Conservation (phyloP, 116 monocot genomes). For the Cymodocea nodosa region DNA sequence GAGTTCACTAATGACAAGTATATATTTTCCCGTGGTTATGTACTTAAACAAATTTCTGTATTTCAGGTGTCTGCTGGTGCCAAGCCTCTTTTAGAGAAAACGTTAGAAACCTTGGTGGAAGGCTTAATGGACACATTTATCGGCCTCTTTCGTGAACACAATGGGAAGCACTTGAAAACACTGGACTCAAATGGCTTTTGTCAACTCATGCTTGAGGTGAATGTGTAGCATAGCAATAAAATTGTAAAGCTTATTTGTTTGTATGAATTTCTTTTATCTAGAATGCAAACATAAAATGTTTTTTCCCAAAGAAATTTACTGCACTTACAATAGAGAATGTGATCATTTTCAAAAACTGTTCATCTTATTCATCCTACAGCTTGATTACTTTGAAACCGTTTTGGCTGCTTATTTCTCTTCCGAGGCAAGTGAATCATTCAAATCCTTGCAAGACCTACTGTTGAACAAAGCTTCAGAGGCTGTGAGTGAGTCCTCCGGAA, state of each 20-base stretch:
- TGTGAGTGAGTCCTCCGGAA: constrained; percentile 43
- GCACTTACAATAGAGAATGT: neutral
- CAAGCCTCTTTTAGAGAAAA: constrained; percentile 83
- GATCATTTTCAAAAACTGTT: neutral
- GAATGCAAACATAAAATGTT: neutral
- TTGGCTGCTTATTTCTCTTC: constrained; percentile 68
- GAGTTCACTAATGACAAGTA: too few species aligned
- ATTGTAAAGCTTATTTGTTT: neutral
- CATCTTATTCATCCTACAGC: constrained; percentile 29
- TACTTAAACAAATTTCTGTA: too few species aligned
- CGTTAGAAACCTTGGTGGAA: constrained; percentile 68
- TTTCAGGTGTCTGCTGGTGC: constrained; percentile 70
- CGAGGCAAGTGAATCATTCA: constrained; percentile 66
- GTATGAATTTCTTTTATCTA: neutral
- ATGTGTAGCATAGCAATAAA: neutral
- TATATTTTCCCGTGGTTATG: too few species aligned
- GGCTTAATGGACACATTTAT: constrained; percentile 91
- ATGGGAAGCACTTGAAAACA: constrained; percentile 43
- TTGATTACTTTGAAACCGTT: constrained; percentile 89
- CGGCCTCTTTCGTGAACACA: constrained; percentile 68
- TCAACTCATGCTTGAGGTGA: constrained; percentile 91
- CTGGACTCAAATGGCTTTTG: constrained; percentile 88
- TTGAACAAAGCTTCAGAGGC: constrained; percentile 78
- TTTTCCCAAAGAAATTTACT: neutral
- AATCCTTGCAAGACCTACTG: constrained; percentile 67